phyloP scores from a whole-genome alignment of 1,284 basidiomycete genomes.

The Termitomyces sp. region DNA sequence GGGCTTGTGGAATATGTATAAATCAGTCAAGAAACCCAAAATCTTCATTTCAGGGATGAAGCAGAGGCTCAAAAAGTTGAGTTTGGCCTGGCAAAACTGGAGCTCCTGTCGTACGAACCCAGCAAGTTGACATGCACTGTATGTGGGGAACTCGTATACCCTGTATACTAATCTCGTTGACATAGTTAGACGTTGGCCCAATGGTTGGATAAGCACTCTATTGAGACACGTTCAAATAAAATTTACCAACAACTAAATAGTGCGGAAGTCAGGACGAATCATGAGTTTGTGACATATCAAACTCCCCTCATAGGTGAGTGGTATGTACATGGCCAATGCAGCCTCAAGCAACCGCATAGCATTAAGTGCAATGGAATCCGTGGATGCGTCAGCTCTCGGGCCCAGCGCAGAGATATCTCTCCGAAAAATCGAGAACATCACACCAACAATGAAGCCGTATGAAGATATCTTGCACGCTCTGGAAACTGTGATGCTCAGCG shows the following conservation, averaged over 20 bases:
- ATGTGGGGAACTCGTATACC: background rate
- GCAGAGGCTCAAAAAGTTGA: constrained; percentile 1
- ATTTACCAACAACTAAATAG: background rate
- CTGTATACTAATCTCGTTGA: background rate
- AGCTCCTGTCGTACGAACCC: constrained; percentile 2
- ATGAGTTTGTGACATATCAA: background rate
- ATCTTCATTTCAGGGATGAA: constrained; percentile 6
- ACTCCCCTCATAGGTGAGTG: background rate
- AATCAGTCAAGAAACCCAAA: background rate
- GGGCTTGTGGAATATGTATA: constrained; percentile 2
- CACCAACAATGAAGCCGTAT: background rate
- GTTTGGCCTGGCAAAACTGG: background rate
- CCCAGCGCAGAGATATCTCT: background rate
- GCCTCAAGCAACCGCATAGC: background rate
- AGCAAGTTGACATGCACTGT: background rate
- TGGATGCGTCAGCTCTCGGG: background rate
- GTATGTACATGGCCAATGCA: background rate
- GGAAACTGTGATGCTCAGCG: background rate
- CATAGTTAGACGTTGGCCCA: background rate
- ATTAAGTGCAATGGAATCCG: background rate
- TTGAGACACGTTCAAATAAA: background rate
- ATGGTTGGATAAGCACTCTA: background rate
- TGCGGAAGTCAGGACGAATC: background rate
- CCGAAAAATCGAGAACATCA: background rate
- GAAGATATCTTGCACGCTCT: background rate